A percentile compares a stretch with the other conserved stretches of the same genome.
Evolutionary conservation across 1,139 yeast genomes (phyloP).

Genomic region (Entelexis paramagnoliae): DNA sequence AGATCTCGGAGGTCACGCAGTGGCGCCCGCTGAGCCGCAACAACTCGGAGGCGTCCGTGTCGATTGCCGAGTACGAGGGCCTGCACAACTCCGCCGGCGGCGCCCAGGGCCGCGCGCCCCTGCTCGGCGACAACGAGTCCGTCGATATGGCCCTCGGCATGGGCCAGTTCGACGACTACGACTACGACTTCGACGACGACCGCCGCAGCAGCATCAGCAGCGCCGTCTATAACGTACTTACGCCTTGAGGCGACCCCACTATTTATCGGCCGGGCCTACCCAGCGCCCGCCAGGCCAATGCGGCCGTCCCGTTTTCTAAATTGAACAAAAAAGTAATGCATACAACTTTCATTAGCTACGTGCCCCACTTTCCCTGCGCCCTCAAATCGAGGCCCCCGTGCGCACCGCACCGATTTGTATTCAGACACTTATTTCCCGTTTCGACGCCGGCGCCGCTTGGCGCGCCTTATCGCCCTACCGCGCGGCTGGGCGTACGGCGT

Average conservation of each 20-base stretch:
- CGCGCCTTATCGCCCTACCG: no score
- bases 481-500: neutral
- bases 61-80: constrained; percentile 22
- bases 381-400: no score
- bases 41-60: constrained; percentile 20
- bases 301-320: neutral
- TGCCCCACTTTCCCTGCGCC: no score
- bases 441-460: no score
- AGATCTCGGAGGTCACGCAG: constrained; percentile 19
- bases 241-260: constrained; percentile 10
- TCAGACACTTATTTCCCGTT: neutral
- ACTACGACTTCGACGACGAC: constrained; percentile 17
- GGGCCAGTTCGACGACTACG: constrained; percentile 23
- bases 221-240: constrained; percentile 20
- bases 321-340: neutral
- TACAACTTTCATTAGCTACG: neutral
- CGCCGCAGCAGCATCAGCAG: constrained; percentile 22
- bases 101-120: constrained; percentile 14
- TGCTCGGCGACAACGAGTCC: constrained; percentile 17
- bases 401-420: neutral
- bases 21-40: constrained; percentile 19
- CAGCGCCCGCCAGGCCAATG: neutral
- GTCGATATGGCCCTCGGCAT: constrained; percentile 20
- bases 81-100: constrained; percentile 3
- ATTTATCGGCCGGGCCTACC: neutral